Evolutionary conservation across 257 asterid species (phyloP).

Genomic region (Knoxia roxburghii): DNA sequence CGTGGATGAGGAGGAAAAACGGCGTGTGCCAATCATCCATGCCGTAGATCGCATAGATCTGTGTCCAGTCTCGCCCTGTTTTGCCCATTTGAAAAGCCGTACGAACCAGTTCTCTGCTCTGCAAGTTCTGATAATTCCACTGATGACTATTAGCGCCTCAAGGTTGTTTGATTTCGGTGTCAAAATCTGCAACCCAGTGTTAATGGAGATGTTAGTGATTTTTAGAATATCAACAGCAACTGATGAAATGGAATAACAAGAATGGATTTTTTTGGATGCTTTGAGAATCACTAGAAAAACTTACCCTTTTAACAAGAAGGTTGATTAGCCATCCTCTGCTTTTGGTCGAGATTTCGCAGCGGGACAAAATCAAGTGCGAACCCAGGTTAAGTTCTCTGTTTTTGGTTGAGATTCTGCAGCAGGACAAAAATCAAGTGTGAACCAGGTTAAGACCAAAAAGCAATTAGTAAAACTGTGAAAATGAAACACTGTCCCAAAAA

Average conservation of each 20-base stretch:
- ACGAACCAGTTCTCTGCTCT: neutral
- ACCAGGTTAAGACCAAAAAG: neutral
- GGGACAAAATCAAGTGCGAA: too few relatives aligned
- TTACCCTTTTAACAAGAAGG: neutral
- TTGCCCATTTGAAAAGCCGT: slow-evolving; percentile 54
- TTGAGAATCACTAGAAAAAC: neutral
- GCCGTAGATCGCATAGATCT: slow-evolving; percentile 96
- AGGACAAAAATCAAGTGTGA: neutral
- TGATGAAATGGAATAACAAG: neutral
- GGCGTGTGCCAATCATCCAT: slow-evolving; percentile 90
- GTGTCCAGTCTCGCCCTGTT: slow-evolving; percentile 77
- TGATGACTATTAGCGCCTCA: neutral
- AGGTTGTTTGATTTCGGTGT: neutral
- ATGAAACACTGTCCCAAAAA: neutral
- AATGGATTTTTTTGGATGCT: neutral
- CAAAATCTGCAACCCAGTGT: slow-evolving; percentile 2
- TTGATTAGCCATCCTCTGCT: slow-evolving; percentile 4
- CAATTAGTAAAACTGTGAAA: neutral
- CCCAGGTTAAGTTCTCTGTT: neutral
- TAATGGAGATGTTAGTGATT: neutral
- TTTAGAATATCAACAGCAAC: neutral
- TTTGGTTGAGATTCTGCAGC: neutral
- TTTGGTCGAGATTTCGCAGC: neutral
- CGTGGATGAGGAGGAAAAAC: slow-evolving; percentile 61
- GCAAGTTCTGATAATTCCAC: neutral